phyloP scores from a whole-genome alignment of 2,329 filamentous ascomycete genomes.

The Ascocoryne sarcoides region DNA sequence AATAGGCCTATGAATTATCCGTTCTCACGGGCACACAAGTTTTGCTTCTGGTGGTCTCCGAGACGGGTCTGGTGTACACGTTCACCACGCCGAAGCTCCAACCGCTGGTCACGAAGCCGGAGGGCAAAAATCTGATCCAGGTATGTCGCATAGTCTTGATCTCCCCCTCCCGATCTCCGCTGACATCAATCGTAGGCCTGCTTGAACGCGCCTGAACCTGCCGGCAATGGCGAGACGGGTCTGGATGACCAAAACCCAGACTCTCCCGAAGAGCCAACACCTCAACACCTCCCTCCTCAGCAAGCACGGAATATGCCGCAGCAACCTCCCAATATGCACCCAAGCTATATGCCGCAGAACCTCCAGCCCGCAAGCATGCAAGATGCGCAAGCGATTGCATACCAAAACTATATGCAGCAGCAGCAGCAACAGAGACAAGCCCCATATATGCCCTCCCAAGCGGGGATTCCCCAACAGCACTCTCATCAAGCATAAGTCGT shows the following conservation, averaged over 20 bases:
- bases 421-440: constrained; percentile 64
- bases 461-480: constrained; percentile 73
- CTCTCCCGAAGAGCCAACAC: constrained; percentile 80
- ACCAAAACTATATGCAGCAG: constrained; percentile 73
- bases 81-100: constrained; percentile 98
- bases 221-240: constrained; percentile 70
- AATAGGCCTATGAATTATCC: constrained; percentile 95
- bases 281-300: constrained; percentile 63
- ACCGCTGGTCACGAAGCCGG: constrained; percentile 93
- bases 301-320: constrained; percentile 55
- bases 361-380: constrained; percentile 66
- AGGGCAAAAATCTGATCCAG: constrained; percentile 99
- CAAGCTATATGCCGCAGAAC: constrained; percentile 49
- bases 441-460: constrained; percentile 69
- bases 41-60: constrained; percentile 88
- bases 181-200: constrained; percentile 63
- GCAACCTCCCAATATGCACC: constrained; percentile 51
- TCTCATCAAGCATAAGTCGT: constrained; percentile 61
- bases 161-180: too few relatives aligned
- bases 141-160: constrained; percentile 36
- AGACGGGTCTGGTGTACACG: constrained; percentile 95
- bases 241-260: constrained; percentile 71
- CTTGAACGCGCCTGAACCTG: constrained; percentile 88
- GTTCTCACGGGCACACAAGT: constrained; percentile 98
- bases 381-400: constrained; percentile 71